Percentiles rank a stretch among this genome's conserved stretches.
These are phyloP conservation scores for Saccharomycopsis fermentans DNA, from an alignment of 805 yeast species.

Conservation along the genomic window DNA sequence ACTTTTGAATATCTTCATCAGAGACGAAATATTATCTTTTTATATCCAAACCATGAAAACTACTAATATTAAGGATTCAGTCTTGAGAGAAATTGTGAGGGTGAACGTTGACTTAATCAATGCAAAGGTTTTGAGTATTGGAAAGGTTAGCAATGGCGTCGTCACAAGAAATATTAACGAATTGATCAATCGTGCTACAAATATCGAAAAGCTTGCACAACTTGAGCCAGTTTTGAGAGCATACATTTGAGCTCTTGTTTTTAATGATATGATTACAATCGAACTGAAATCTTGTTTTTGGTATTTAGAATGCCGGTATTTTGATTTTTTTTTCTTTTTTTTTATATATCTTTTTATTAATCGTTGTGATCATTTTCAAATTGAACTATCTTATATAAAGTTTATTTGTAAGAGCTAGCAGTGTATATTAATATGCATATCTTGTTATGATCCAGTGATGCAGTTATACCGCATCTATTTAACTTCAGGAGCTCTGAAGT, in stretches of 20 bases:
- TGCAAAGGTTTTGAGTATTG: constrained; percentile 46
- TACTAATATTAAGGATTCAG: constrained; percentile 44
- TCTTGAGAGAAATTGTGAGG: constrained; percentile 75
- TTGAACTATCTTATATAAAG: neutral
- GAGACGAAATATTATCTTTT: constrained; percentile 94
- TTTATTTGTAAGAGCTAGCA: neutral
- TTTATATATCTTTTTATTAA: neutral
- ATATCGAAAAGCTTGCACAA: constrained; percentile 85
- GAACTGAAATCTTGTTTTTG: no score
- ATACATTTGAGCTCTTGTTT: constrained; percentile 12
- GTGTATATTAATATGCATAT: no score
- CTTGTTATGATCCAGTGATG: no score
- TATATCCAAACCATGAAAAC: constrained; percentile 49
- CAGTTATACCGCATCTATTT: no score
- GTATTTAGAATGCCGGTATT: no score
- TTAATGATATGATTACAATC: no score
- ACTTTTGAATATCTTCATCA: constrained; percentile 78
- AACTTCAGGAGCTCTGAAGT: neutral
- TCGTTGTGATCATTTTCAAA: neutral
- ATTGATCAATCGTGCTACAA: constrained; percentile 87
- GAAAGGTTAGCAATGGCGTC: constrained; percentile 27
- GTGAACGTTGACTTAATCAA: constrained; percentile 79
- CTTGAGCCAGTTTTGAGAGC: constrained; percentile 77
- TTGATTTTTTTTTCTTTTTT: neutral
- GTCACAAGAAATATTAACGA: constrained; percentile 87